Evolutionary conservation across 495 filamentous ascomycete genomes (phyloP), one percentile per base, ranked within the genome.

Genomic region (Staphylotrichum longicolle): DNA sequence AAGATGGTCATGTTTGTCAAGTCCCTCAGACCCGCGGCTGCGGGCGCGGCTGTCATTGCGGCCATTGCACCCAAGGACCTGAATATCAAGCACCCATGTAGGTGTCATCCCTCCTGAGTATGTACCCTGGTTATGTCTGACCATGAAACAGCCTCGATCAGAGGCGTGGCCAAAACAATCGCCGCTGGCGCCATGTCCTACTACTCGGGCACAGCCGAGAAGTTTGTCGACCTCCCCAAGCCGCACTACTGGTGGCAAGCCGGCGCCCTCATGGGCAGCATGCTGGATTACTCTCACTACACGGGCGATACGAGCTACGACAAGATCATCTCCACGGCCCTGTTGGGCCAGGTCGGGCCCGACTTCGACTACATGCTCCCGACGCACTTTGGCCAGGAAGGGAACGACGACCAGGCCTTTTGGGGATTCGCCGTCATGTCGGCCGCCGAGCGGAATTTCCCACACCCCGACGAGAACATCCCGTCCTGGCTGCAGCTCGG

Each of bases 241-340:
- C 87, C 88, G 11, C 90, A 92, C 70, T 93, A 87, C 77, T 93
- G 89, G 89, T 92, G 88, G 88, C 83, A 91, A 73, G 83, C 83
- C 27, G 90, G 89, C 35, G 86, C 86, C 7, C 83, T 87, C 69
- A 90, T 88, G 78, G 86, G 84, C 47, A 73, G 84, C 3, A 76
- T 97, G 70, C 74, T 96, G 40, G 87, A 96, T 67, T 96, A 97
- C 71, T 93, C 87, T 72, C 89, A 85, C 69, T 90, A 88, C 70
- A 95, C 91, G 0, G 85, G 86, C 8, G 91, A 96, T 68, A 75
- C 75, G 6, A 80, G 74, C 46, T 96, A 90, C 76, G 91, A 93
- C 70, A 73, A 85, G 45, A 77, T 85, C 20, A 86, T 88, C 15
- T 82, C 72, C 20, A 82, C 88, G 59, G 91, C 81, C 0, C 66